These are phyloP conservation scores for Ogataea ganodermae DNA, from an alignment of 805 yeast species.

Conservation along the genomic window DNA sequence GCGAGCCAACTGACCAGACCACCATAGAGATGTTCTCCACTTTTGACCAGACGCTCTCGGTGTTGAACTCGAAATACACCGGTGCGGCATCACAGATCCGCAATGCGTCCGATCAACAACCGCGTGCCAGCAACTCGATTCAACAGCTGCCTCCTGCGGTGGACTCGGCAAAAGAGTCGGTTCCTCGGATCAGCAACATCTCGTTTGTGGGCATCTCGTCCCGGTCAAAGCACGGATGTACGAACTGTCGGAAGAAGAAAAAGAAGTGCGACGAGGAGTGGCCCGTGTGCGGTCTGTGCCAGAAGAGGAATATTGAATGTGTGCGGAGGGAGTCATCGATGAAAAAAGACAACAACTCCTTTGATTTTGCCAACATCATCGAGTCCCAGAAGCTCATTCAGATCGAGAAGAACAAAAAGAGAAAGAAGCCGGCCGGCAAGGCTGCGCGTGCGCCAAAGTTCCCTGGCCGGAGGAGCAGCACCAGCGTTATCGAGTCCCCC, in stretches of 20 bases:
- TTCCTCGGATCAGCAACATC: constrained; percentile 21
- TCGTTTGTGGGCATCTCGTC: constrained; percentile 37
- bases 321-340: constrained; percentile 23
- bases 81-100: background rate
- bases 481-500: background rate
- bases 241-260: constrained; percentile 44
- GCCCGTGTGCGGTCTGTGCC: constrained; percentile 49
- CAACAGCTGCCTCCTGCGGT: background rate
- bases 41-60: constrained; percentile 16
- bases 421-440: background rate
- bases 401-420: constrained; percentile 13
- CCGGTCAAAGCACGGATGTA: constrained; percentile 42
- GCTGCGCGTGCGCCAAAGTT: background rate
- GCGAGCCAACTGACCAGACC: no score
- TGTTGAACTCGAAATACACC: constrained; percentile 11
- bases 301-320: constrained; percentile 34
- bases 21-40: constrained; percentile 25
- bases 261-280: constrained; percentile 52
- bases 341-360: constrained; percentile 12
- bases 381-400: constrained; percentile 23
- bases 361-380: constrained; percentile 18
- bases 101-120: background rate
- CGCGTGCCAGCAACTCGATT: background rate
- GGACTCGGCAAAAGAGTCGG: background rate
- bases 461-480: background rate